Evolutionary conservation across 768 basidiomycete species (phyloP).

Genomic region (Tephrocybe sp.): DNA sequence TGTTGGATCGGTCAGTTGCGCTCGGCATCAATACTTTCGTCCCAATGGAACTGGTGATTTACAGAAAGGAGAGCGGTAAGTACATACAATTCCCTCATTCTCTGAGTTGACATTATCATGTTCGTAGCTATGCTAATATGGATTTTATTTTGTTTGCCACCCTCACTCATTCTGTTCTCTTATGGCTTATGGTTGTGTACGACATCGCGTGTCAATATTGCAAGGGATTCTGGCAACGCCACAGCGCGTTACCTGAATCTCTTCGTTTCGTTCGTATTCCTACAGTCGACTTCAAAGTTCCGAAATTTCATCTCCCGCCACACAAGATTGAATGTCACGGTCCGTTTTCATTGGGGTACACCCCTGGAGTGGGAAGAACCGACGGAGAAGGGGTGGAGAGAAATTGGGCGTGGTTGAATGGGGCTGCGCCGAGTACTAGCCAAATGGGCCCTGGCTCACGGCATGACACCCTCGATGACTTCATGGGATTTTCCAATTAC

Average conservation of each 20-base stretch:
- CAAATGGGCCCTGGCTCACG: conserved; percentile 25
- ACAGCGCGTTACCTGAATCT: background rate
- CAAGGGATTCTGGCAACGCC: conserved; percentile 15
- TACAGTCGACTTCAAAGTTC: conserved; percentile 14
- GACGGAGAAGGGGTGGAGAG: conserved; percentile 17
- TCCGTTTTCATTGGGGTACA: conserved; percentile 22
- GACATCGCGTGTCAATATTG: conserved; percentile 29
- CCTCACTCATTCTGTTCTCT: conserved; percentile 2
- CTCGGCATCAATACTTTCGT: conserved; percentile 13
- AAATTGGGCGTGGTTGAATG: conserved; percentile 22
- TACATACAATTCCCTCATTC: background rate
- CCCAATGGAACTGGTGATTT: conserved; percentile 14
- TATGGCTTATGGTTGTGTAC: conserved; percentile 17
- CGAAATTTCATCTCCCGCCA: conserved; percentile 28
- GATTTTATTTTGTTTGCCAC: conserved; percentile 22
- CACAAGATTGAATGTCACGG: conserved; percentile 22
- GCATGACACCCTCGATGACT: conserved; percentile 23
- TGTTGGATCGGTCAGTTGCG: conserved; percentile 19
- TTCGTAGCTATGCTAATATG: conserved; percentile 16
- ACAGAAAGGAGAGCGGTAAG: conserved; percentile 14
- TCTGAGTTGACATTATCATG: background rate
- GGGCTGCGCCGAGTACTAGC: conserved; percentile 13
- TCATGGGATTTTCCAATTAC: conserved; percentile 21
- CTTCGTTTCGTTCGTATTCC: background rate
- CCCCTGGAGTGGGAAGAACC: conserved; percentile 20